Percentiles rank a stretch among this genome's conserved stretches.
phyloP scores from a whole-genome alignment of 805 yeast genomes.

The Saccharomyces jurei region DNA sequence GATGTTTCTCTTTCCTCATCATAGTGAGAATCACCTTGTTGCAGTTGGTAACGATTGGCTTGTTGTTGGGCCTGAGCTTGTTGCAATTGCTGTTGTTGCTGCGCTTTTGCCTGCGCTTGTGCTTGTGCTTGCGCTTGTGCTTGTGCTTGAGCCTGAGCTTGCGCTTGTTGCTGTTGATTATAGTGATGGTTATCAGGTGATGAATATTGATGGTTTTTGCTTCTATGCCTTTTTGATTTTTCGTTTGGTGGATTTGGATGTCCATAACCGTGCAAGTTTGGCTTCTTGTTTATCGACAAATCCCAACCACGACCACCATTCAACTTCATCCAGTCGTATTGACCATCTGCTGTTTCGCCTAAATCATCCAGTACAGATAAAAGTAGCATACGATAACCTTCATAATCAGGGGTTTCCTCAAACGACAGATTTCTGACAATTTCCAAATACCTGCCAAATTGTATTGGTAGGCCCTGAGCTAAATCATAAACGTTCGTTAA shows the following conservation, averaged over 20 bases:
- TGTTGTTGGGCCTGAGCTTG: constrained; percentile 13
- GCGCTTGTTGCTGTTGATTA: constrained; percentile 2
- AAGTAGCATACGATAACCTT: constrained; percentile 69
- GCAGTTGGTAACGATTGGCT: constrained; percentile 19
- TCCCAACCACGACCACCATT: constrained; percentile 98
- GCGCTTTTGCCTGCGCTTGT: constrained; percentile 5
- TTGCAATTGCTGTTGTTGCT: constrained; percentile 9
- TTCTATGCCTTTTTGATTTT: constrained; percentile 22
- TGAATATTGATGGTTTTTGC: constrained; percentile 10
- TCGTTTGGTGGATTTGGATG: constrained; percentile 80
- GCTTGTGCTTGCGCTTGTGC: constrained; percentile 8
- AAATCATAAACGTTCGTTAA: constrained; percentile 78
- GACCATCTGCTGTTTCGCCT: constrained; percentile 71
- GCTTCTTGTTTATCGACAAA: constrained; percentile 76
- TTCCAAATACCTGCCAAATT: constrained; percentile 85
- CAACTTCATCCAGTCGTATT: constrained; percentile 96
- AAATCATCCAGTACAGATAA: constrained; percentile 68
- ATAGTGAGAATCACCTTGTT: constrained; percentile 25
- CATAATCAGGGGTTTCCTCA: constrained; percentile 93
- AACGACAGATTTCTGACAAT: constrained; percentile 82
- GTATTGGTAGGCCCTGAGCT: constrained; percentile 83
- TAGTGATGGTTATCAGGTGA: constrained; percentile 3
- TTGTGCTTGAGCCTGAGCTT: constrained; percentile 1
- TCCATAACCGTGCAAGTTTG: constrained; percentile 92
- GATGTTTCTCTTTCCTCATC: constrained; percentile 14